phyloP scores from a whole-genome alignment of 2,329 filamentous ascomycete genomes.

The Pestalotiopsis sp. region DNA sequence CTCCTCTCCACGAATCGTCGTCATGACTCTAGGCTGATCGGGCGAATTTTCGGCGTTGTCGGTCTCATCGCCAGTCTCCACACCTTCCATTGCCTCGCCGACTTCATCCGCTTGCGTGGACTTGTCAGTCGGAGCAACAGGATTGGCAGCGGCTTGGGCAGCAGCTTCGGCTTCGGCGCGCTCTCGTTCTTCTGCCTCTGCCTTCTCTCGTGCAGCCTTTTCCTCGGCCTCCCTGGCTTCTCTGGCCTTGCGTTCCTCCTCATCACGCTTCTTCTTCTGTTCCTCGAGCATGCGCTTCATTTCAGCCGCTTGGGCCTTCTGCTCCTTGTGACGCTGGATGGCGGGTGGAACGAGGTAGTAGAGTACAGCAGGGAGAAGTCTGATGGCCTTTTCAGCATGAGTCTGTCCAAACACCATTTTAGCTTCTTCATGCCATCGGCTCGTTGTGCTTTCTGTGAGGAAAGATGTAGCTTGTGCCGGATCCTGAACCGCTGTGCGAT shows the following conservation, averaged over 20 bases:
- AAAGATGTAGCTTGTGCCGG: conserved; percentile 80
- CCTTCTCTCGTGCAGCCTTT: conserved; percentile 65
- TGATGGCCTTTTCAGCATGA: conserved; percentile 69
- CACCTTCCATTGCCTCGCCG: conserved; percentile 34
- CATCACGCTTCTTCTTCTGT: conserved; percentile 63
- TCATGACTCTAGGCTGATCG: conserved; percentile 70
- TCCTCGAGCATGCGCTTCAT: conserved; percentile 58
- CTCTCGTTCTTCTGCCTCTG: conserved; percentile 71
- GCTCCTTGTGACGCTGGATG: conserved; percentile 76
- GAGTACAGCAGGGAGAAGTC: conserved; percentile 70
- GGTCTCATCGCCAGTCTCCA: conserved; percentile 34
- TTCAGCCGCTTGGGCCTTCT: conserved; percentile 61
- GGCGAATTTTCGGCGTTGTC: conserved; percentile 42
- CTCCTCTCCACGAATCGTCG: conserved; percentile 82
- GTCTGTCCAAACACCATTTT: conserved; percentile 78
- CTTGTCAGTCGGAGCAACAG: conserved; percentile 46
- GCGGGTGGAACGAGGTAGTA: conserved; percentile 80
- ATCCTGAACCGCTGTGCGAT: conserved; percentile 57
- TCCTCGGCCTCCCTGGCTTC: conserved; percentile 76
- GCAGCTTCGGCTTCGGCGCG: conserved; percentile 59
- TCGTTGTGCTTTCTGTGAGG: conserved; percentile 67
- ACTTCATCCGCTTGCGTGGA: conserved; percentile 28
- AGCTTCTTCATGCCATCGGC: conserved; percentile 88
- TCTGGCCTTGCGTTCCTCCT: conserved; percentile 65
- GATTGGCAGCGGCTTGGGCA: conserved; percentile 48